Evolutionary conservation across 2,329 filamentous ascomycete genomes (phyloP), one percentile per base, ranked within the genome.

Genomic region (Epichloe sp.): DNA sequence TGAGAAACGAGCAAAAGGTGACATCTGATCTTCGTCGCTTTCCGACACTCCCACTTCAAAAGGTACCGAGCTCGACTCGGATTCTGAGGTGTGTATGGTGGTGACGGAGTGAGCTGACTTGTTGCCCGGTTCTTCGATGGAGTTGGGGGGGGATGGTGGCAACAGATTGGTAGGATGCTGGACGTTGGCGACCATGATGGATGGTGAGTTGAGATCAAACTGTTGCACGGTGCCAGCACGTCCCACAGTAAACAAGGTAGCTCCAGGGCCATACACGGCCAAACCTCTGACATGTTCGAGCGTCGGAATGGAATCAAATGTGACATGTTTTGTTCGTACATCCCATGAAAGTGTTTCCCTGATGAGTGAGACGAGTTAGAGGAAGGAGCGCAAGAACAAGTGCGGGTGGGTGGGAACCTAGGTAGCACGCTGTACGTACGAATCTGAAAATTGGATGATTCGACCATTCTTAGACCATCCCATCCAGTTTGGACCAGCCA

Each of bases 381-480:
- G 12, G 4, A 14, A 6, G 14, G 17, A 10, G 36, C 7, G 5
- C 5, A 45, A 26, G 17, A 34, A 34, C 26, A 17, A 34, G 19
- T 3, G 21, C 12, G 14, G 15, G 14, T 2, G 7, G 14, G 17
- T 37, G 31, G 31, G 31, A 11, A 15, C n/a, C 21, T 10, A 19
- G 38, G 12, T 17, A 26, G 6, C 23, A 26, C 5, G 40, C 8
- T 52, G 26, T 41, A 80, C 87, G 72, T 75, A 95, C 90, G 84
- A 82, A 68, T 96, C 88, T 5, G 87, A 86, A 67, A 83, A 90
- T 68, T 98, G 93, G 56, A 98, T 82, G 57, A 98, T 89, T 58
- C 90, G 85, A 40, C 93, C 93, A 71, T 95, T 97, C 70, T 96
- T 97, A 0, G 93, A 97, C 93, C 93, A 98, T 19, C 83, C 86